Percentiles rank a stretch among this genome's conserved stretches.
Evolutionary conservation across 225 moss, liverwort and hornwort species (phyloP).

Genomic region (Pseudoscleropodium purum): DNA sequence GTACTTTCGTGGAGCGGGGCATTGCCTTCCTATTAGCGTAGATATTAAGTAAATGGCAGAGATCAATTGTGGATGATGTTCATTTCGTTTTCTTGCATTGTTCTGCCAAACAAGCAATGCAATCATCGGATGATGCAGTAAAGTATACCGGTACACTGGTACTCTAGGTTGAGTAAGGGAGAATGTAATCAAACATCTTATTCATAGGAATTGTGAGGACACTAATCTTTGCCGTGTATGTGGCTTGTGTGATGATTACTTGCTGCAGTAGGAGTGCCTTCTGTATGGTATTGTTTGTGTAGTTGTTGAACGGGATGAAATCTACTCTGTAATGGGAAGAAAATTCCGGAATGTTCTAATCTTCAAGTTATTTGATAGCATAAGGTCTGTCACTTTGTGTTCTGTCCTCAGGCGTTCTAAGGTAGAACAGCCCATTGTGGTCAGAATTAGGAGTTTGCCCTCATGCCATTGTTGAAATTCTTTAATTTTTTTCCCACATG

Average conservation of each 20-base stretch:
- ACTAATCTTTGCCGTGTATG: not conserved
- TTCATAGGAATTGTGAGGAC: not conserved
- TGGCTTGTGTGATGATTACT: not conserved
- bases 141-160: not conserved
- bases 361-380: not conserved
- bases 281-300: not conserved
- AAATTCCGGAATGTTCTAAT: not conserved
- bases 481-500: too few relatives aligned
- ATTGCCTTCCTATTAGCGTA: not conserved
- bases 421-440: too few relatives aligned
- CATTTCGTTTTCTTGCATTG: not conserved
- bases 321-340: too few relatives aligned
- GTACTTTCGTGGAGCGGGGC: not conserved
- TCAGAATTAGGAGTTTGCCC: too few relatives aligned
- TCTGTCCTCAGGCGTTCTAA: not conserved
- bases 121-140: not conserved
- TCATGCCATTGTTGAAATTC: too few relatives aligned
- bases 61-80: not conserved
- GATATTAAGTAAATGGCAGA: too few relatives aligned
- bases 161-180: not conserved
- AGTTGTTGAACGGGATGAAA: not conserved
- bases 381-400: not conserved
- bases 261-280: not conserved
- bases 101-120: not conserved
- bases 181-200: not conserved